A percentile compares a stretch with the other conserved stretches of the same genome.
Evolutionary conservation across 331 rosid genomes (phyloP).

Genomic region (Prunus yedoensis): DNA sequence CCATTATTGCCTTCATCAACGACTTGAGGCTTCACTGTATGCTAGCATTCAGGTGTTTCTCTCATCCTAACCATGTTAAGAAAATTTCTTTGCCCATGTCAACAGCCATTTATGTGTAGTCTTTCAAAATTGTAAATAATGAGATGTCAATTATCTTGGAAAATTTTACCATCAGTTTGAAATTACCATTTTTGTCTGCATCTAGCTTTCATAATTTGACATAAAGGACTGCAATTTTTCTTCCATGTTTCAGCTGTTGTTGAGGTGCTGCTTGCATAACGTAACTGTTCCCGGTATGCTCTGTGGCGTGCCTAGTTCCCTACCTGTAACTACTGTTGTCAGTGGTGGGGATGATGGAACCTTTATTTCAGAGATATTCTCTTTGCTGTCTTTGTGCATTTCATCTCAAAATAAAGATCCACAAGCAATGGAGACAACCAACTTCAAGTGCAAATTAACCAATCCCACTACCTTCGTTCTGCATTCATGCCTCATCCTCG

Average conservation of each 20-base stretch:
- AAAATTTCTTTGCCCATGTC: neutral
- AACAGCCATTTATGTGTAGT: neutral
- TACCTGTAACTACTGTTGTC: conserved; percentile 84
- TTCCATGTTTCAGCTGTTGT: conserved; percentile 62
- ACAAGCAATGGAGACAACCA: conserved; percentile 52
- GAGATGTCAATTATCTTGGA: neutral
- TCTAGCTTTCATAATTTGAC: neutral
- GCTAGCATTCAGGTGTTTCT: conserved; percentile 74
- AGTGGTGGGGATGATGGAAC: conserved; percentile 91
- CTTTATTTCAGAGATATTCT: conserved; percentile 76
- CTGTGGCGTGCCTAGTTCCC: conserved; percentile 81
- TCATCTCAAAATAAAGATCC: conserved; percentile 61
- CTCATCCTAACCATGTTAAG: conserved; percentile 1
- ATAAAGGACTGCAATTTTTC: neutral
- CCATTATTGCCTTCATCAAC: conserved; percentile 82
- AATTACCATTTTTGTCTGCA: neutral
- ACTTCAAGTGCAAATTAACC: conserved; percentile 52
- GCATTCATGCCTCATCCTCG: conserved; percentile 80
- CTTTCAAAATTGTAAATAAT: neutral
- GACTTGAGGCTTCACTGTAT: conserved; percentile 66
- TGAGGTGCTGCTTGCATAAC: conserved; percentile 74
- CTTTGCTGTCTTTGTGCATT: conserved; percentile 59
- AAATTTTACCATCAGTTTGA: neutral
- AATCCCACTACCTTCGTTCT: conserved; percentile 58
- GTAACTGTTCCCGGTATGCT: conserved; percentile 67